Conservation (phyloP, 1,284 basidiomycete species). For the Fomes fomentarius region DNA sequence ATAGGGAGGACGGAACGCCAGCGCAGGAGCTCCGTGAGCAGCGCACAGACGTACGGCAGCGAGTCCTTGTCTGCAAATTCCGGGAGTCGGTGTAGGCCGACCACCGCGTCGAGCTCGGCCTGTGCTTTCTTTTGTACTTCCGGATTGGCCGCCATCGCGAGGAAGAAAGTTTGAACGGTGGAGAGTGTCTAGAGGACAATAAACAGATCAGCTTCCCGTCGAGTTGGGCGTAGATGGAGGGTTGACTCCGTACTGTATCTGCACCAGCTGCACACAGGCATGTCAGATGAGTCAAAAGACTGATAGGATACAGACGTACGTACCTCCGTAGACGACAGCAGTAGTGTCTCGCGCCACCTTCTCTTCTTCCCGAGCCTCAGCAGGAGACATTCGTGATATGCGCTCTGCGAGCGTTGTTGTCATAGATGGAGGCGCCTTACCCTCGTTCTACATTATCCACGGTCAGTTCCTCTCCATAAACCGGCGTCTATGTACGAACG, state of each 20-base stretch:
- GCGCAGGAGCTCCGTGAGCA: slow-evolving; percentile 21
- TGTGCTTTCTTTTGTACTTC: slow-evolving; percentile 30
- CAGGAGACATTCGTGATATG: neutral
- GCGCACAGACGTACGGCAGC: slow-evolving; percentile 13
- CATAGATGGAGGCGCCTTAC: slow-evolving; percentile 2
- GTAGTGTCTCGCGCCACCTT: slow-evolving; percentile 6
- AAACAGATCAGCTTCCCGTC: neutral
- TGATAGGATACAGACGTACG: neutral
- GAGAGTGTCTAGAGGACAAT: slow-evolving; percentile 6
- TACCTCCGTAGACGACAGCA: slow-evolving; percentile 14
- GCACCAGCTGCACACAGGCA: neutral
- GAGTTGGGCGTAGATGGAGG: neutral
- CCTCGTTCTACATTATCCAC: neutral
- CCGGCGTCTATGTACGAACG: neutral
- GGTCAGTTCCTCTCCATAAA: no score
- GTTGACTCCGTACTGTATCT: neutral
- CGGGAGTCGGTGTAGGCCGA: slow-evolving; percentile 19
- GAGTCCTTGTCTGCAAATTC: slow-evolving; percentile 15
- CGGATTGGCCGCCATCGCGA: slow-evolving; percentile 28
- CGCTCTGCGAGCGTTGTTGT: slow-evolving; percentile 4
- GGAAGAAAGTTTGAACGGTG: slow-evolving; percentile 11
- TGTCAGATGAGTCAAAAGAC: neutral
- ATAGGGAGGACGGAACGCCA: slow-evolving; percentile 22
- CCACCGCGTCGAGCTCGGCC: slow-evolving; percentile 30
- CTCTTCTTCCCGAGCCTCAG: slow-evolving; percentile 3